Conservation (phyloP, 2,329 filamentous ascomycete genomes). For the Tolypocladium endophyticum region DNA sequence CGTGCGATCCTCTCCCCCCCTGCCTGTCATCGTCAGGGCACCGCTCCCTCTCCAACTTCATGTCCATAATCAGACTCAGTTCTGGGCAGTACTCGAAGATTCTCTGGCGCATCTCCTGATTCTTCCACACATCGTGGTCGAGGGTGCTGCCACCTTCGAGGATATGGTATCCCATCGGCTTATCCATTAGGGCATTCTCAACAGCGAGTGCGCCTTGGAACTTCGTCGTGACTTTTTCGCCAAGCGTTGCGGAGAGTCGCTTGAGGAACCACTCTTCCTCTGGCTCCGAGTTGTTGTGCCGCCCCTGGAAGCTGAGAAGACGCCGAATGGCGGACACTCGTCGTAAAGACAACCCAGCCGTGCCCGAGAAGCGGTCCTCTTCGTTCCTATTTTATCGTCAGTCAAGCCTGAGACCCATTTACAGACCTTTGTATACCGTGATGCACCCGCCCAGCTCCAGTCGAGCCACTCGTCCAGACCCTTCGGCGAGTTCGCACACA, state of each 20-base stretch:
- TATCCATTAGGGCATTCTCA: constrained; percentile 36
- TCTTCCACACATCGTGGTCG: constrained; percentile 34
- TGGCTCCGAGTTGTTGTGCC: constrained; percentile 37
- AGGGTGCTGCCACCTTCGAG: constrained; percentile 30
- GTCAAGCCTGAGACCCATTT: neutral
- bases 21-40: constrained; percentile 19
- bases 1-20: neutral
- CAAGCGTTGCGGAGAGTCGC: constrained; percentile 35
- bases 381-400: constrained; percentile 14
- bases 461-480: constrained; percentile 42
- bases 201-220: constrained; percentile 33
- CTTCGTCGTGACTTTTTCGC: constrained; percentile 33
- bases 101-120: constrained; percentile 28
- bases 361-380: constrained; percentile 37
- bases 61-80: constrained; percentile 42
- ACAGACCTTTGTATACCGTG: constrained; percentile 22
- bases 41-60: constrained; percentile 41
- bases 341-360: constrained; percentile 43
- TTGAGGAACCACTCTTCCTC: constrained; percentile 47
- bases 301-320: constrained; percentile 36
- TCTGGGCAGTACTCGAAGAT: constrained; percentile 48
- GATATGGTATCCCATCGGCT: constrained; percentile 45
- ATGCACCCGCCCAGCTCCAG: constrained; percentile 44
- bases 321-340: constrained; percentile 38
- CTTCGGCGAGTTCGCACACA: constrained; percentile 41